These are phyloP conservation scores for Sporothrix phasma DNA, from an alignment of 2,329 filamentous ascomycete species.

Conservation along the genomic window DNA sequence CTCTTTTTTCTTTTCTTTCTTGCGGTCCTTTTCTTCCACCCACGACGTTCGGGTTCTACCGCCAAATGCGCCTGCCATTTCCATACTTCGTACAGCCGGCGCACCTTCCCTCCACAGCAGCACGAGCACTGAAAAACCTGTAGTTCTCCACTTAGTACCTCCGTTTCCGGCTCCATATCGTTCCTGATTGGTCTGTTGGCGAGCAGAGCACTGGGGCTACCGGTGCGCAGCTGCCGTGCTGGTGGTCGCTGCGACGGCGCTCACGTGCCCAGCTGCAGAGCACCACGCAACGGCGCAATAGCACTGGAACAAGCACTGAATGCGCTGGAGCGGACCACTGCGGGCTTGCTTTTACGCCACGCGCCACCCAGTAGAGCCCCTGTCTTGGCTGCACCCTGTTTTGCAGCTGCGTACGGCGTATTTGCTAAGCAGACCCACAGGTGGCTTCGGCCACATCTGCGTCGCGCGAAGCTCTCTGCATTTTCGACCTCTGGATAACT, in stretches of 20 bases:
- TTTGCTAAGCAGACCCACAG: neutral
- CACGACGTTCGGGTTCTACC: conserved; percentile 3
- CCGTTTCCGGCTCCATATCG: neutral
- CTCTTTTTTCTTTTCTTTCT: conserved; percentile 3
- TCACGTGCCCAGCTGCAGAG: conserved; percentile 3
- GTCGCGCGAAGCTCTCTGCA: neutral
- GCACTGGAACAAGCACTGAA: neutral
- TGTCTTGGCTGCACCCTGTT: neutral
- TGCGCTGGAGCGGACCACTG: neutral
- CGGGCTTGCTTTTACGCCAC: neutral
- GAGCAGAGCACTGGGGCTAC: neutral
- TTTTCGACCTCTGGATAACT: neutral
- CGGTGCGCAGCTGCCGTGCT: neutral
- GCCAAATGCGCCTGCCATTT: conserved; percentile 1
- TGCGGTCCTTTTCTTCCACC: neutral
- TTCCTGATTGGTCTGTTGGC: neutral
- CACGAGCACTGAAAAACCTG: neutral
- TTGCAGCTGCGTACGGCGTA: too few relatives aligned
- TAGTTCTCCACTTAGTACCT: neutral
- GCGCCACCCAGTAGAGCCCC: neutral
- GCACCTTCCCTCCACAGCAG: neutral
- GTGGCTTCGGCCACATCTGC: neutral
- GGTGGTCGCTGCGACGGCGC: neutral
- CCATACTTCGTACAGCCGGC: neutral
- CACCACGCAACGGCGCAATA: neutral